Evolutionary conservation across 768 basidiomycete species (phyloP), one percentile per base, ranked within the genome.

Genomic region (Trametes punicea): DNA sequence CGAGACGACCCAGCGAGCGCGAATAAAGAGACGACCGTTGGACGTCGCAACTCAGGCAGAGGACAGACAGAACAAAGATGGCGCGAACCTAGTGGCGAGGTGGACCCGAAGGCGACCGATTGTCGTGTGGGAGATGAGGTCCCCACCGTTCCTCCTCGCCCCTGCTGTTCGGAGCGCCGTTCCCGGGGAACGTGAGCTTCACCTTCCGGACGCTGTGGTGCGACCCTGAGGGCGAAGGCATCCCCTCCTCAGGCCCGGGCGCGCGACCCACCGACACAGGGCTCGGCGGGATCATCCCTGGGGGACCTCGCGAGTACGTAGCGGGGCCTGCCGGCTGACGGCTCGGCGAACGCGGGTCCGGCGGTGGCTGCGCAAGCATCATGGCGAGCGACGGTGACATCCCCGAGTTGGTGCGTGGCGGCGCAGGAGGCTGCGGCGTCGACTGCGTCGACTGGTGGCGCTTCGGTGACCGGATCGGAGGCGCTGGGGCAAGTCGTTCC

Each of bases 361-460:
- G 39, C 27, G 64, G 56, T 26, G 59, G 60, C 18, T 83, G 83
- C n/a, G 83, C 83, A 40, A 84, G 76, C 63, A 85, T 80, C 75
- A 83, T 79, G 16, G 83, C 83, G 36, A 85, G 65, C 16, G 83
- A 85, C 6, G 84, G 84, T 2, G 83, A 84, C 26, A 85, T 72
- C 10, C 69, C 69, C 50, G 62, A 62, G 29, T 55, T 61, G 71
- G 49, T 67, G 72, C 52, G 73, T n/a, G n/a, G n/a, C 69, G 46
- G 70, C 16, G 45, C 15, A 16, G 57, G 44, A 4, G 61, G 63
- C 45, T 67, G 65, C 3, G 65, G 58, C 23, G 54, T 63, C 15
- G 61, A 48, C 29, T 59, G 64, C 13, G 55, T 51, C n/a, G 64
- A 57, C 25, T 64, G 70, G 46, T 58, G 59, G 23, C 67, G 65